Conservation (phyloP, 2,329 filamentous ascomycete genomes). For the Drechslerella coelobrocha region DNA sequence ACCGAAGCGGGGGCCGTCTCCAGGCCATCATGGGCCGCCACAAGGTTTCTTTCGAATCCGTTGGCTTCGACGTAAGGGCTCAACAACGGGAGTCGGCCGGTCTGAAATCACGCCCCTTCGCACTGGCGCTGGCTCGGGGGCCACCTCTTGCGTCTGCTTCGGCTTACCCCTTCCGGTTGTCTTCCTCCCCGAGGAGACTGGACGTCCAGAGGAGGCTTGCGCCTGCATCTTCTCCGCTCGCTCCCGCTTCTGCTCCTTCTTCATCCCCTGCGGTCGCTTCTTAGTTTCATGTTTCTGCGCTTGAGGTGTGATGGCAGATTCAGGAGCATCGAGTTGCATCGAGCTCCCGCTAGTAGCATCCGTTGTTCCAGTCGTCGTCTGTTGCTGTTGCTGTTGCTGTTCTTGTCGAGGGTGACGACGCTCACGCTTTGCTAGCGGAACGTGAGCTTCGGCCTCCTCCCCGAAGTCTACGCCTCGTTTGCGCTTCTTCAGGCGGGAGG, state of each 20-base stretch:
- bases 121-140: not conserved
- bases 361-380: conserved; percentile 6
- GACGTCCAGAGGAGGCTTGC: not conserved
- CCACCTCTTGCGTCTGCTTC: conserved; percentile 3
- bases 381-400: conserved; percentile 3
- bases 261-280: no score
- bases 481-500: conserved; percentile 28
- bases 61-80: conserved; percentile 18
- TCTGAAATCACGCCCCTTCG: conserved; percentile 4
- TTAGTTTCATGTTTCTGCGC: no score
- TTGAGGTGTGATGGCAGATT: conserved; percentile 14
- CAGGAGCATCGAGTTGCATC: conserved; percentile 5
- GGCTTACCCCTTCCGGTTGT: not conserved
- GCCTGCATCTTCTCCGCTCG: not conserved
- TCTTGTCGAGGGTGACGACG: not conserved
- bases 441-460: conserved; percentile 3
- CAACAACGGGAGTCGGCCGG: conserved; percentile 9
- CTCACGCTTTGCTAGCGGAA: not conserved
- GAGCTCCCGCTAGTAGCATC: conserved; percentile 2
- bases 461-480: conserved; percentile 23
- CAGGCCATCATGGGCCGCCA: not conserved
- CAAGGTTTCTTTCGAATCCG: conserved; percentile 18
- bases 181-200: conserved; percentile 3
- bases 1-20: not conserved
- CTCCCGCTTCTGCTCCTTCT: not conserved